Conservation (phyloP, 2,329 filamentous ascomycete genomes). For the Pseudogymnoascus sp. region DNA sequence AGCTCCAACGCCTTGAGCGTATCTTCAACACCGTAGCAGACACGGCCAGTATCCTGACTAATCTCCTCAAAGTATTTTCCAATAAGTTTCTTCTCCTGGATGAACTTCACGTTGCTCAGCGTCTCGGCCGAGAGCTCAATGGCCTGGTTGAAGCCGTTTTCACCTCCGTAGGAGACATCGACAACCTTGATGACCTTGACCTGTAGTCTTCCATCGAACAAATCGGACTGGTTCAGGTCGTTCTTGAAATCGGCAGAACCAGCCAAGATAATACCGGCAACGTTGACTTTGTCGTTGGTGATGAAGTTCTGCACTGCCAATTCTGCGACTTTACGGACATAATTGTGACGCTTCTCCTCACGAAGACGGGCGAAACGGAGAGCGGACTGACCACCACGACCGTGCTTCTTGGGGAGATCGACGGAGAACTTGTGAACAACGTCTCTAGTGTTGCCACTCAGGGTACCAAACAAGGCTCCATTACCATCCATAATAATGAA, state of each 20-base stretch:
- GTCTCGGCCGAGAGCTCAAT: slow-evolving; percentile 95
- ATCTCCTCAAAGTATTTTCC: slow-evolving; percentile 99
- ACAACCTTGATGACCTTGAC: slow-evolving; percentile 99
- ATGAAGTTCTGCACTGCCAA: slow-evolving; percentile 98
- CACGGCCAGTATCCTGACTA: slow-evolving; percentile 89
- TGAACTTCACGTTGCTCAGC: slow-evolving; percentile 98
- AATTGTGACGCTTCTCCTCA: slow-evolving; percentile 99
- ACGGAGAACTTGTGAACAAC: slow-evolving; percentile 97
- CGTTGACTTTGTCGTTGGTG: slow-evolving; percentile 96
- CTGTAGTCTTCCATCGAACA: slow-evolving; percentile 88
- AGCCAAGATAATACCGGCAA: slow-evolving; percentile 87
- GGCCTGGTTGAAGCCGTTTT: slow-evolving; percentile 99
- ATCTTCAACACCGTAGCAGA: slow-evolving; percentile 97
- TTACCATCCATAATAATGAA: slow-evolving; percentile 99
- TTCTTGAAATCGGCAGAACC: slow-evolving; percentile 99
- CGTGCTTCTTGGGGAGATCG: slow-evolving; percentile 99
- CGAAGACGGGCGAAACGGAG: slow-evolving; percentile 98
- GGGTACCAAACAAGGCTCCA: slow-evolving; percentile 89
- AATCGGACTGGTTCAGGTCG: slow-evolving; percentile 91
- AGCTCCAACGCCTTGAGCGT: slow-evolving; percentile 94
- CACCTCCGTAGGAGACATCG: slow-evolving; percentile 95
- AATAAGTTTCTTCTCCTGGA: slow-evolving; percentile 99
- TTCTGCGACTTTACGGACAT: slow-evolving; percentile 97
- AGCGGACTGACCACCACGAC: slow-evolving; percentile 98
- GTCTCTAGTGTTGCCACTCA: slow-evolving; percentile 95